Evolutionary conservation across 495 filamentous ascomycete genomes (phyloP).

Genomic region (Talaromyces trachyspermus): DNA sequence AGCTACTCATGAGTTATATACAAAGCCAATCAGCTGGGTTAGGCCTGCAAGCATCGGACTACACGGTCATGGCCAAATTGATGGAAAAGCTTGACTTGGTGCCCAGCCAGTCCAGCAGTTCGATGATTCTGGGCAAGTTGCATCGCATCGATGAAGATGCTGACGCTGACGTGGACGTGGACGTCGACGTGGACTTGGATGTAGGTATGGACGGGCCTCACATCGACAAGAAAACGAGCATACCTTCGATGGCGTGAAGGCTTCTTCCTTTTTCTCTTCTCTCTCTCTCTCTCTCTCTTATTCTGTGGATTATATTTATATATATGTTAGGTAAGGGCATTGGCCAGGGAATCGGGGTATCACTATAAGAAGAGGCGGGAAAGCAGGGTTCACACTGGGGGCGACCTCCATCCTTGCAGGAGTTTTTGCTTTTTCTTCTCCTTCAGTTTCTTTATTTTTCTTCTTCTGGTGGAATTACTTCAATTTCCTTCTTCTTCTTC

Average conservation of each 20-base stretch:
- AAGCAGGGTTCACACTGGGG: conserved; percentile 4
- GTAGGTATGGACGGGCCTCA: conserved; percentile 28
- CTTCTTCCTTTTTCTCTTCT: conserved; percentile 10
- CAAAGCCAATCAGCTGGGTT: conserved; percentile 61
- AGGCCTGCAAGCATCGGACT: conserved; percentile 74
- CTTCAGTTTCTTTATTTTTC: conserved; percentile 1
- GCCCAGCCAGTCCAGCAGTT: conserved; percentile 44
- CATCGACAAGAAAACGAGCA: conserved; percentile 48
- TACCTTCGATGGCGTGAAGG: conserved; percentile 30
- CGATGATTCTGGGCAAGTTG: conserved; percentile 60
- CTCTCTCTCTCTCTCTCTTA: conserved; percentile 10
- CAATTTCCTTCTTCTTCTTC: neutral
- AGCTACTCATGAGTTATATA: conserved; percentile 81
- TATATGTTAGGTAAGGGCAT: conserved; percentile 5
- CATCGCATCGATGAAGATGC: conserved; percentile 53
- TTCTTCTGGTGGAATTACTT: neutral
- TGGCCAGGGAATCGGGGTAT: neutral
- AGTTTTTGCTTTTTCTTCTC: neutral
- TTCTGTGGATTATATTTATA: conserved; percentile 12
- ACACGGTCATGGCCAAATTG: conserved; percentile 71
- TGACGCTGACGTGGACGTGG: too few species aligned
- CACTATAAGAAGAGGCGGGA: conserved; percentile 2
- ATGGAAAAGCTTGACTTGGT: conserved; percentile 81
- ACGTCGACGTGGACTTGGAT: too few species aligned
- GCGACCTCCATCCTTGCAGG: conserved; percentile 7